Percentiles rank a stretch among this genome's conserved stretches.
Evolutionary conservation across 2,329 filamentous ascomycete species (phyloP).

Genomic region (Stachybotrys chartarum): DNA sequence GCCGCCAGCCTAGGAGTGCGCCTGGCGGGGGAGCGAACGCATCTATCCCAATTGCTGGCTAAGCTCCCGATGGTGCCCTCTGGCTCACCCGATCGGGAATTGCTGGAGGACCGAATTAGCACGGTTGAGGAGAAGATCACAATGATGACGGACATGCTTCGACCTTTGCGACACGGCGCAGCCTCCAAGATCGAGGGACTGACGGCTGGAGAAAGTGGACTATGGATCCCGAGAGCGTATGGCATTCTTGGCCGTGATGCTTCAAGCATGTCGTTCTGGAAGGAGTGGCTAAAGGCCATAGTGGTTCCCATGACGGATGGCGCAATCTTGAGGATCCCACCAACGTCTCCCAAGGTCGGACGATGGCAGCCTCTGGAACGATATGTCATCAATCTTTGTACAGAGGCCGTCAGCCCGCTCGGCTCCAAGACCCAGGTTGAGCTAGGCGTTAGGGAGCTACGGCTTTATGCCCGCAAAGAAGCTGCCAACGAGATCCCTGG

Average conservation of each 20-base stretch:
- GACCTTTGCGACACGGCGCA: constrained; percentile 86
- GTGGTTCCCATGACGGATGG: constrained; percentile 95
- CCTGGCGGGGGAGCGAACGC: constrained; percentile 78
- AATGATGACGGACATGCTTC: constrained; percentile 91
- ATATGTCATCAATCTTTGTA: constrained; percentile 95
- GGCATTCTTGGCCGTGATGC: constrained; percentile 83
- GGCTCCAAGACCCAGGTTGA: constrained; percentile 95
- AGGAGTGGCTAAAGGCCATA: constrained; percentile 92
- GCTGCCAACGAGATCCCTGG: constrained; percentile 89
- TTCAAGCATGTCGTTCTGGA: constrained; percentile 87
- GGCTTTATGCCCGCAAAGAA: constrained; percentile 88
- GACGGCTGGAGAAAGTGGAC: constrained; percentile 87
- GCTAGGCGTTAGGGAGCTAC: constrained; percentile 78
- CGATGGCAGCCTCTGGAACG: constrained; percentile 95
- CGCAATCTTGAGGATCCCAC: constrained; percentile 70
- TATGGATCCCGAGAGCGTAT: constrained; percentile 93
- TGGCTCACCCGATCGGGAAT: constrained; percentile 73
- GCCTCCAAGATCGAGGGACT: constrained; percentile 96
- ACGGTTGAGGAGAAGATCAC: constrained; percentile 94
- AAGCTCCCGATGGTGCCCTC: constrained; percentile 74
- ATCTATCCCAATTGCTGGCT: constrained; percentile 80
- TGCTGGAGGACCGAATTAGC: constrained; percentile 89
- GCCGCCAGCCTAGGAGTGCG: constrained; percentile 87
- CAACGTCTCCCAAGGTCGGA: constrained; percentile 83
- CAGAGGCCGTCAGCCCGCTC: constrained; percentile 86